Base-by-base conservation (phyloP, 2,329 filamentous ascomycete genomes). In the Didymella pinodella region DNA sequence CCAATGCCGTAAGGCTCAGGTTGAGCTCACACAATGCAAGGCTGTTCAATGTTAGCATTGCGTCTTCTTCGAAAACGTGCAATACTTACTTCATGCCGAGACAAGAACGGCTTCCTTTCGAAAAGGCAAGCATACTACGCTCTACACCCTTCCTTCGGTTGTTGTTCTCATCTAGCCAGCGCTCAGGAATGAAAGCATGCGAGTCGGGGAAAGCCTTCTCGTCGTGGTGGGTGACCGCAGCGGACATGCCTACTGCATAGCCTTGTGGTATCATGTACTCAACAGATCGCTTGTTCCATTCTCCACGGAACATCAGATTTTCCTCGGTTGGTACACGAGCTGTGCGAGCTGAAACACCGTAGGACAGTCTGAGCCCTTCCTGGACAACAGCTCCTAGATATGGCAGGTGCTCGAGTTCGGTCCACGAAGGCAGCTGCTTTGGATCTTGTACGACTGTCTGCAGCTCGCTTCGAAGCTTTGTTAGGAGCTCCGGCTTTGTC, bases 31-130 rank as follows among this genome's bases (percentile, higher is more conserved):
- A 69, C 16, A 70, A 43, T 4, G 68, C 68, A 45, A 70, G 63
- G 47, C 68, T 70, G 26, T 3, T 8, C 2, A 10, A 29, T 41
- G 16, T 65, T 58, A 67, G 61, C n/a, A 36, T 29, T 20, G 7
- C 18, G 2, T 25, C 7, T 26, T 10, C 38, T 45, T 8, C 7
- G 16, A 0, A 28, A 26, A 38, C 38, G 11, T 5, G 26, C 14
- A 18, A 11, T 4, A 71, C 72, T 68, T 60, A 75, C 69, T 76
- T 74, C 60, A 75, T 70, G 12, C 74, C 74, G 31, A 77, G 55
- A 34, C 74, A 77, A 22, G 64, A 59, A 6, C 74, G 58, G 38
- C 65, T 73, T 1, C 74, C 74, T 36, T 73, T 75, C 2, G 65
- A 70, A 36, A 76, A 76, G 0, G 68, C 59, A 26, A 75, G 56